Conservation (phyloP, 2,329 filamentous ascomycete genomes). For the Aspergillus ochraceoroseus region DNA sequence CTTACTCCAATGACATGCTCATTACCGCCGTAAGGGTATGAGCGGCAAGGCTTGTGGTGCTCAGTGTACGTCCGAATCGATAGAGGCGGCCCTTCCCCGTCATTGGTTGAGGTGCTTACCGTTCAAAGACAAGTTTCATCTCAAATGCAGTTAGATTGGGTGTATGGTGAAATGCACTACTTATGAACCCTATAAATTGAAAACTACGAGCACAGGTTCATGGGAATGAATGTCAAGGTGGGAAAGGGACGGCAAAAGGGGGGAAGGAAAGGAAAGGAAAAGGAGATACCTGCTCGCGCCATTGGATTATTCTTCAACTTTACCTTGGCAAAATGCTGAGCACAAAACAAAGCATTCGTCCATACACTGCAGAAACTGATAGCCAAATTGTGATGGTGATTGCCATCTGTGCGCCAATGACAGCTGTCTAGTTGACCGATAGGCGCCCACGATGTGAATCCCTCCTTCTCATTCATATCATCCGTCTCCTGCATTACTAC, state of each 20-base stretch:
- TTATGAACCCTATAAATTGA: background rate
- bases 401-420: constrained; percentile 22
- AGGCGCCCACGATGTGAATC: constrained; percentile 17
- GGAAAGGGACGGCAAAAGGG: constrained; percentile 3
- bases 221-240: constrained; percentile 2
- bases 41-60: too few relatives aligned
- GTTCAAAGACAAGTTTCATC: too few relatives aligned
- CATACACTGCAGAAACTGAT: constrained; percentile 17
- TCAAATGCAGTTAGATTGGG: background rate
- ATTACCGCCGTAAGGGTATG: too few relatives aligned
- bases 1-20: too few relatives aligned
- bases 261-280: constrained; percentile 11
- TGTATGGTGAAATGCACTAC: background rate
- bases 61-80: too few relatives aligned
- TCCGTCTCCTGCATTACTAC: constrained; percentile 11
- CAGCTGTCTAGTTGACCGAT: constrained; percentile 14
- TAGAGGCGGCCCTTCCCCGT: too few relatives aligned
- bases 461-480: constrained; percentile 13
- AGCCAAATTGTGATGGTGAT: constrained; percentile 17
- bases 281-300: background rate
- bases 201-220: background rate
- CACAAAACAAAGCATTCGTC: constrained; percentile 21
- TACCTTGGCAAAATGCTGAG: constrained; percentile 17
- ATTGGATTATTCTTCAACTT: constrained; percentile 16
- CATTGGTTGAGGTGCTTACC: too few relatives aligned